These are phyloP conservation scores for Arthroderma sp. DNA, from an alignment of 2,329 filamentous ascomycete species.

Conservation along the genomic window DNA sequence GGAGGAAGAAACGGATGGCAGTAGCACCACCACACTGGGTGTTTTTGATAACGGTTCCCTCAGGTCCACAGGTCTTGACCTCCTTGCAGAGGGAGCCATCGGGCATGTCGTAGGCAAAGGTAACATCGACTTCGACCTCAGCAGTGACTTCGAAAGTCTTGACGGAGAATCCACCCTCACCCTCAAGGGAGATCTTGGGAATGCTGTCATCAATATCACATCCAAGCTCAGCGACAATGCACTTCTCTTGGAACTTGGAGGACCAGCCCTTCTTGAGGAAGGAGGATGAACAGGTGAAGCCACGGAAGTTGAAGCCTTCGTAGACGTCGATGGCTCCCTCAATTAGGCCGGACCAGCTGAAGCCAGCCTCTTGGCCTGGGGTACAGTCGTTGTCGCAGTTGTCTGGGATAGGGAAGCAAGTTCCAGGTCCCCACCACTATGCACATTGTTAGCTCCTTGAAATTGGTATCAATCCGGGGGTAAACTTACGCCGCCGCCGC, in stretches of 20 bases:
- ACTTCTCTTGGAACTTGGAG: slow-evolving; percentile 37
- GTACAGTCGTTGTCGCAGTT: slow-evolving; percentile 70
- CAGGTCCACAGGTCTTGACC: slow-evolving; percentile 52
- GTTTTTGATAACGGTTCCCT: slow-evolving; percentile 64
- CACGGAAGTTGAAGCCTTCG: slow-evolving; percentile 60
- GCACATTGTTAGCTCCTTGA: background rate
- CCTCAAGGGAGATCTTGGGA: slow-evolving; percentile 49
- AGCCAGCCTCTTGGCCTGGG: slow-evolving; percentile 55
- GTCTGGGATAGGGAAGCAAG: slow-evolving; percentile 52
- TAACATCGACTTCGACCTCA: slow-evolving; percentile 64
- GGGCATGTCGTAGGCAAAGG: slow-evolving; percentile 79
- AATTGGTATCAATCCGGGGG: background rate
- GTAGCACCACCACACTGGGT: slow-evolving; percentile 84
- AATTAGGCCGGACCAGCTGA: slow-evolving; percentile 55
- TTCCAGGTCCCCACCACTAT: slow-evolving; percentile 40
- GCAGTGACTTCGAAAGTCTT: slow-evolving; percentile 59
- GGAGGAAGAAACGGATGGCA: slow-evolving; percentile 58
- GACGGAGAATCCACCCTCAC: slow-evolving; percentile 57
- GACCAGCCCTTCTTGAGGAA: slow-evolving; percentile 26
- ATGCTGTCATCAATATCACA: slow-evolving; percentile 33
- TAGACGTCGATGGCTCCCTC: slow-evolving; percentile 53
- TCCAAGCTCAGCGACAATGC: slow-evolving; percentile 45
- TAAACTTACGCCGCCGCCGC: slow-evolving; percentile 18
- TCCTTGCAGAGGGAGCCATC: slow-evolving; percentile 76
- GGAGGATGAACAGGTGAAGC: slow-evolving; percentile 56